Conservation (phyloP, 1,139 yeast genomes). For the Zygosaccharomyces sapae region DNA sequence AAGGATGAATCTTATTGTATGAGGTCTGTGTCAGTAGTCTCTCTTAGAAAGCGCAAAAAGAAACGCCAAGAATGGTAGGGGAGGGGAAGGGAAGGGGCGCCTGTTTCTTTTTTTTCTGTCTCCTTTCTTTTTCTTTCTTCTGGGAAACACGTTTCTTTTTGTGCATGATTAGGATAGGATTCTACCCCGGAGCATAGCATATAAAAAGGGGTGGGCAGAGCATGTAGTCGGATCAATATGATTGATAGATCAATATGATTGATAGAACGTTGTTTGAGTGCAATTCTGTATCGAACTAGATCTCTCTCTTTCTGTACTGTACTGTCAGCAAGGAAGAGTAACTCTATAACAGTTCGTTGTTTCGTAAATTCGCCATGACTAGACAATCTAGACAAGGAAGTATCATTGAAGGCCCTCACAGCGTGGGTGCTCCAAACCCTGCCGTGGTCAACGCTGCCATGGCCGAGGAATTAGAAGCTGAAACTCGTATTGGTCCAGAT, state of each 20-base stretch:
- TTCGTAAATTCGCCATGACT: conserved; percentile 8
- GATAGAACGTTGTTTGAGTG: too few species aligned
- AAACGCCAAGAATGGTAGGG: background rate
- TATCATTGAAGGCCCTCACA: conserved; percentile 14
- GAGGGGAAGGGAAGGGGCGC: background rate
- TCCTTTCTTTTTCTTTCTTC: too few species aligned
- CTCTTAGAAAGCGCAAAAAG: background rate
- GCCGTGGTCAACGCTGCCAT: conserved; percentile 10
- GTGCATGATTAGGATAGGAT: background rate
- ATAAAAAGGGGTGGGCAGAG: background rate
- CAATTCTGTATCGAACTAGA: background rate
- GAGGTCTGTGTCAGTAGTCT: background rate
- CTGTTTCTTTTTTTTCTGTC: conserved; percentile 1
- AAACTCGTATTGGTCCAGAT: conserved; percentile 9
- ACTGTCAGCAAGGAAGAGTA: too few species aligned
- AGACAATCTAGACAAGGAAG: conserved; percentile 9
- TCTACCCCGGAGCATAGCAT: conserved; percentile 4
- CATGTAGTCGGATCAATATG: too few species aligned
- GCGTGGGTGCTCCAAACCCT: conserved; percentile 11
- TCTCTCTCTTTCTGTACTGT: too few species aligned
- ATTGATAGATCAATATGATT: too few species aligned
- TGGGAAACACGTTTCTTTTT: background rate
- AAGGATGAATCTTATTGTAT: background rate
- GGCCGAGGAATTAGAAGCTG: conserved; percentile 11
- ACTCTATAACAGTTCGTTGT: too few species aligned